Conservation (phyloP, 108 stramenopile species). For the Pseudonitzschia multiseries region DNA sequence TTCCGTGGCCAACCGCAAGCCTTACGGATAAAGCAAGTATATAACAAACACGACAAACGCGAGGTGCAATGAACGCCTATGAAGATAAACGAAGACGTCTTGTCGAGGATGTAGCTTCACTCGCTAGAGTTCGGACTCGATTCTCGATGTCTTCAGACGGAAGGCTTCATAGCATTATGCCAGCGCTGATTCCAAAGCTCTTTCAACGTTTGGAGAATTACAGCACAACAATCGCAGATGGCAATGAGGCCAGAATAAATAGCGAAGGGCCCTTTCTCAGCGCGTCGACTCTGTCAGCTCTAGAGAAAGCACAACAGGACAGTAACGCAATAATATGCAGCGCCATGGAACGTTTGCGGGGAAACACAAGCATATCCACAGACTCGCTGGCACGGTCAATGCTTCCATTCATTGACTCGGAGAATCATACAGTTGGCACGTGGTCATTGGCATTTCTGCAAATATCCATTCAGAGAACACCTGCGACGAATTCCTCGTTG, state of each 20-base stretch:
- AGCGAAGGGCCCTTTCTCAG: not conserved
- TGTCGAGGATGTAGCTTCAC: slow-evolving; percentile 30
- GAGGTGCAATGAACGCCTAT: not conserved
- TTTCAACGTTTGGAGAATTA: slow-evolving; percentile 27
- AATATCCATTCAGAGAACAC: slow-evolving; percentile 18
- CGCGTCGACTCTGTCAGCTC: not conserved
- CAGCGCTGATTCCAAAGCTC: slow-evolving; percentile 34
- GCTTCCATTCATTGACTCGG: slow-evolving; percentile 19
- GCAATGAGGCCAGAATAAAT: not conserved
- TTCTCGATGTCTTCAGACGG: slow-evolving; percentile 24
- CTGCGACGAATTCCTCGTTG: slow-evolving; percentile 11
- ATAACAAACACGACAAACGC: not conserved
- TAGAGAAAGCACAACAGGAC: slow-evolving; percentile 12
- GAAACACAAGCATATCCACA: slow-evolving; percentile 5
- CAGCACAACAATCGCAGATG: not conserved
- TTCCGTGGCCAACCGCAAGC: not conserved
- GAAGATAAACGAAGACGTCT: slow-evolving; percentile 1
- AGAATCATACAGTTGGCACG: slow-evolving; percentile 19
- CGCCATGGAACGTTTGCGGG: slow-evolving; percentile 28
- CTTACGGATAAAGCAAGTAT: not conserved
- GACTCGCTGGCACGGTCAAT: not conserved
- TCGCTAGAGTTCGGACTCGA: slow-evolving; percentile 35
- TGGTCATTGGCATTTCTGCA: slow-evolving; percentile 29
- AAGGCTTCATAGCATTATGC: slow-evolving; percentile 26
- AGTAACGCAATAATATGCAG: slow-evolving; percentile 16